Evolutionary conservation across 495 filamentous ascomycete species (phyloP).

Genomic region (Haplographium delicatum): DNA sequence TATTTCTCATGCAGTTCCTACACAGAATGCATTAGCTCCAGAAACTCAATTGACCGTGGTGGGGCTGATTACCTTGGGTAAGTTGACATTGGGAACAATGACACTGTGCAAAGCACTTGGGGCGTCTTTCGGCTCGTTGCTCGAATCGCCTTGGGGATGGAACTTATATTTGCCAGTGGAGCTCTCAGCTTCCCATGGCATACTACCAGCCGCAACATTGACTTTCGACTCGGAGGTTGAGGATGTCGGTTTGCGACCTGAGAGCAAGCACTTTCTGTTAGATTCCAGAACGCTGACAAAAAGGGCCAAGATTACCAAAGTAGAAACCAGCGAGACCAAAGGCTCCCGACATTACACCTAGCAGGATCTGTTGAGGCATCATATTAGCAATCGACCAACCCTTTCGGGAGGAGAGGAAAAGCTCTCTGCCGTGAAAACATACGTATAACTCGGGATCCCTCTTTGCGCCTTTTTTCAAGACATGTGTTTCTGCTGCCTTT

Average conservation of each 20-base stretch:
- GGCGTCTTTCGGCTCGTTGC: conserved; percentile 72
- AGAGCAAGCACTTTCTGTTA: too few relatives aligned
- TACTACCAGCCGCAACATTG: conserved; percentile 62
- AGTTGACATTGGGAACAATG: conserved; percentile 83
- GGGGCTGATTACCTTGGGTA: conserved; percentile 68
- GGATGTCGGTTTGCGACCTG: conserved; percentile 80
- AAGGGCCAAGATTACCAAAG: conserved; percentile 48
- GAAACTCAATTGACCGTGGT: not conserved
- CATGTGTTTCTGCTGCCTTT: conserved; percentile 15
- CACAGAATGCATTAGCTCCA: conserved; percentile 22
- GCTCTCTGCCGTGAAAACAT: too few relatives aligned
- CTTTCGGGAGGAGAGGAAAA: conserved; percentile 1
- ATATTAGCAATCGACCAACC: not conserved
- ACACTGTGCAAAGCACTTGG: conserved; percentile 93
- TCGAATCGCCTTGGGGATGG: conserved; percentile 82
- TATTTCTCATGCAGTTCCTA: conserved; percentile 87
- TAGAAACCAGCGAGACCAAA: conserved; percentile 85
- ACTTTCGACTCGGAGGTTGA: conserved; percentile 76
- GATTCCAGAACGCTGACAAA: conserved; percentile 3
- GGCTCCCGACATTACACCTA: conserved; percentile 85
- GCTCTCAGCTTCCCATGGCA: conserved; percentile 81
- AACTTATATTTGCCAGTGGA: conserved; percentile 51
- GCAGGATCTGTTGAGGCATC: conserved; percentile 60
- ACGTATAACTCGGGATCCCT: conserved; percentile 80
- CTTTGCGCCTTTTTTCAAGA: conserved; percentile 62